Evolutionary conservation across 164 flowering plant genomes (phyloP).

Genomic region (Chloranthus sessilifolius): DNA sequence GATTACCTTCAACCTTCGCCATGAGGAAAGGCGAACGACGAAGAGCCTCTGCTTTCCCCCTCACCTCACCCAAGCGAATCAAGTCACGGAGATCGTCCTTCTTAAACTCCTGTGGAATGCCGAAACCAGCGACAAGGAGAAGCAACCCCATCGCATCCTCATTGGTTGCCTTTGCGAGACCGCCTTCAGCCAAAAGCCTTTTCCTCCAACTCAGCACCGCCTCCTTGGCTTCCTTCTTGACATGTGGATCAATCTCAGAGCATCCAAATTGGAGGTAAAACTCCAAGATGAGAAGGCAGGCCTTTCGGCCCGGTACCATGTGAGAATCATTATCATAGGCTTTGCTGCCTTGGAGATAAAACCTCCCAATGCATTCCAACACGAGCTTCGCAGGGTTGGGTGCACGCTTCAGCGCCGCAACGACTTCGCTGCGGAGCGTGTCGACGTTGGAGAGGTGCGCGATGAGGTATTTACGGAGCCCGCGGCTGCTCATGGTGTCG

Average conservation of each 20-base stretch:
- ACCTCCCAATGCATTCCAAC: conserved; percentile 40
- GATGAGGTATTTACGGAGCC: conserved; percentile 32
- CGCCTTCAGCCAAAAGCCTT: conserved; percentile 47
- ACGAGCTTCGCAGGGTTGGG: conserved; percentile 39
- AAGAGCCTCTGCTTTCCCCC: conserved; percentile 28
- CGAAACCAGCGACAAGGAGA: conserved; percentile 42
- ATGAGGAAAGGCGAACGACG: conserved; percentile 27
- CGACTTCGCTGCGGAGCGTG: conserved; percentile 33
- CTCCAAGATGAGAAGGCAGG: conserved; percentile 37
- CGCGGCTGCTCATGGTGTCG: conserved; percentile 27
- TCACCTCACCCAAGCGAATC: conserved; percentile 22
- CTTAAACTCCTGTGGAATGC: conserved; percentile 36
- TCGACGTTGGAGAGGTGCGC: conserved; percentile 14
- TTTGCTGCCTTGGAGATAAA: conserved; percentile 45
- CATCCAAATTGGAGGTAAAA: conserved; percentile 21
- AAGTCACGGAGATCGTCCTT: conserved; percentile 35
- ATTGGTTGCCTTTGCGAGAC: conserved; percentile 24
- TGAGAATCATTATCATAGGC: conserved; percentile 35
- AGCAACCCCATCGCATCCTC: conserved; percentile 53
- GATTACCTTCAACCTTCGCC: conserved; percentile 41
- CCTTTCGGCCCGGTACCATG: conserved; percentile 29
- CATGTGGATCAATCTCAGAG: conserved; percentile 16
- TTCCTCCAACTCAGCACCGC: conserved; percentile 43
- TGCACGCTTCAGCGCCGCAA: conserved; percentile 36
- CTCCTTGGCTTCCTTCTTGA: conserved; percentile 29